These are phyloP conservation scores for Saturnispora hagleri DNA, from an alignment of 805 yeast genomes.

Conservation along the genomic window DNA sequence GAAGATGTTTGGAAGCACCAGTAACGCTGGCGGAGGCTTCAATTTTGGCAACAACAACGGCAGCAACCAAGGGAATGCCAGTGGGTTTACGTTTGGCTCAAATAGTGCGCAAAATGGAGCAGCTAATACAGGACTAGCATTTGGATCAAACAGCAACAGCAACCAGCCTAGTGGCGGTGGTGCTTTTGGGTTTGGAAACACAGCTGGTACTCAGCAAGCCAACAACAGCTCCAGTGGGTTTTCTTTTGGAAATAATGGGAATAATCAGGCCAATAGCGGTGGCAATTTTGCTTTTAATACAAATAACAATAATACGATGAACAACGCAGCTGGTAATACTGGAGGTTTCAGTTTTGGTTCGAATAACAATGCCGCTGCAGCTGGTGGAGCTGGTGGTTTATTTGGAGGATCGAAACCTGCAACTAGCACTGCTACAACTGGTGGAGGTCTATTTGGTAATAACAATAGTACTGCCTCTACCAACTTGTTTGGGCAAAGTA, in stretches of 20 bases:
- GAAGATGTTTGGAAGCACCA: background rate
- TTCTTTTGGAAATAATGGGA: slow-evolving; percentile 17
- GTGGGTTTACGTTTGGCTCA: background rate
- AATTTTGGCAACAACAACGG: background rate
- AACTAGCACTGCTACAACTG: slow-evolving; percentile 8
- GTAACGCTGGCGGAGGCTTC: slow-evolving; percentile 14
- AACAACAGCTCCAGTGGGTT: slow-evolving; percentile 9
- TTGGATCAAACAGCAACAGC: background rate
- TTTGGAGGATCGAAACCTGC: slow-evolving; percentile 19
- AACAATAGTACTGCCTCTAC: background rate
- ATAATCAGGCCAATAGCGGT: slow-evolving; percentile 7
- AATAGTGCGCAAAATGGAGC: background rate
- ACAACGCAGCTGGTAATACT: slow-evolving; percentile 9
- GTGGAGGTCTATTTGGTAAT: slow-evolving; percentile 15
- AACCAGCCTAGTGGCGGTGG: background rate
- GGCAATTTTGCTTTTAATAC: slow-evolving; percentile 21
- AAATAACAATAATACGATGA: background rate
- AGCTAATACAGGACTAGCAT: background rate
- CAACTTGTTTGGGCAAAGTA: background rate
- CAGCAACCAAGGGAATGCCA: background rate
- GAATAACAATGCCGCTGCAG: slow-evolving; percentile 5
- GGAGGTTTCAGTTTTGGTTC: slow-evolving; percentile 17
- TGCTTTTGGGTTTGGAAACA: slow-evolving; percentile 24
- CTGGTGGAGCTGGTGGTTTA: slow-evolving; percentile 15
- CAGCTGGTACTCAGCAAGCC: background rate